Evolutionary conservation across 192 early-diverging fungal genomes (phyloP).

Genomic region (Spinellus fusiger): DNA sequence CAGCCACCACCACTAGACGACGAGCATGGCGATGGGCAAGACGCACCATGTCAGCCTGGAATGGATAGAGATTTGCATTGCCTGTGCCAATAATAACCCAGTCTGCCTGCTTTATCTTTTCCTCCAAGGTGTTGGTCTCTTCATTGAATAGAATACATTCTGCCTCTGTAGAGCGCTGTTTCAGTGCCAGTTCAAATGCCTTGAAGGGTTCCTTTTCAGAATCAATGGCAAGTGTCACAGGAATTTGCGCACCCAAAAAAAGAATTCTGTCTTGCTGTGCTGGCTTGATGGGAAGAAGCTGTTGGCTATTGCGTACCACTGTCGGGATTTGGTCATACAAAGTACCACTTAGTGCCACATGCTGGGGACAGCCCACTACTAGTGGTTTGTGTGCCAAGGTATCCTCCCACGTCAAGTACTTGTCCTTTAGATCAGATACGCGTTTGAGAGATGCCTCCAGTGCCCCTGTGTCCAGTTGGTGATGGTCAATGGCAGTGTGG

Average conservation of each 20-base stretch:
- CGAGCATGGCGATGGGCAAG: slow-evolving; percentile 1
- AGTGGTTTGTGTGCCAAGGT: slow-evolving; percentile 1
- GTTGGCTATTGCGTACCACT: slow-evolving; percentile 15
- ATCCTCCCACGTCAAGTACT: slow-evolving; percentile 26
- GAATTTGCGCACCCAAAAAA: slow-evolving; percentile 32
- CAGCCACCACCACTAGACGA: slow-evolving; percentile 19
- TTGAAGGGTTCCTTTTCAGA: slow-evolving; percentile 30
- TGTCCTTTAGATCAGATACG: slow-evolving; percentile 24
- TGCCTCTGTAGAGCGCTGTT: slow-evolving; percentile 16
- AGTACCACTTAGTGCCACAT: slow-evolving; percentile 15
- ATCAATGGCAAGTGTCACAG: slow-evolving; percentile 33
- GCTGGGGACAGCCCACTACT: slow-evolving; percentile 17
- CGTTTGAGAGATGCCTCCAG: slow-evolving; percentile 20
- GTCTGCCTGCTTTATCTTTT: slow-evolving; percentile 7
- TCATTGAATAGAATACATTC: slow-evolving; percentile 24
- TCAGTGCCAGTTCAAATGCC: slow-evolving; percentile 18
- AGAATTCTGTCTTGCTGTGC: slow-evolving; percentile 9
- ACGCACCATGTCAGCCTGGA: slow-evolving; percentile 21
- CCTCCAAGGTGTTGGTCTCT: not conserved
- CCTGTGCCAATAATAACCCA: slow-evolving; percentile 29
- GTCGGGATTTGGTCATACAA: slow-evolving; percentile 27
- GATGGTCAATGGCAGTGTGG: not conserved
- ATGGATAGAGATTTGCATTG: slow-evolving; percentile 28
- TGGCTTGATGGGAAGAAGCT: slow-evolving; percentile 19
- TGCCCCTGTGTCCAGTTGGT: slow-evolving; percentile 5